Evolutionary conservation across 139 green algal species (phyloP).

Genomic region (Ostreobium quekettii): DNA sequence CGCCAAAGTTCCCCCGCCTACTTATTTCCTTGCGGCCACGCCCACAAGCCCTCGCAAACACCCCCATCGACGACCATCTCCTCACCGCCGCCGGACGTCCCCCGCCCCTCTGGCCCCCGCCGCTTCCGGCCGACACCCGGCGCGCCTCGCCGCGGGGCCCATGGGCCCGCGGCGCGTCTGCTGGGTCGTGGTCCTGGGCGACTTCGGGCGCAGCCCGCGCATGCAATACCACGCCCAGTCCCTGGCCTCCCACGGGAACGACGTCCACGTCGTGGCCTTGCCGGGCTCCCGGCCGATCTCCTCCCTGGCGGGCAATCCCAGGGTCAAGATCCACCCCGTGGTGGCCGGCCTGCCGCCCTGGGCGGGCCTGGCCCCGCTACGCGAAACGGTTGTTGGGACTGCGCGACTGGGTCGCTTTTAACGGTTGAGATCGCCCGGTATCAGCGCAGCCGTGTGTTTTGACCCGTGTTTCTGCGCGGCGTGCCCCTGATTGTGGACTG

Average conservation of each 20-base stretch:
- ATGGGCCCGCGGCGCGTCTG: constrained; percentile 10
- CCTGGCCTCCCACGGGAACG: constrained; percentile 39
- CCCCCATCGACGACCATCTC: no score
- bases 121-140: no score
- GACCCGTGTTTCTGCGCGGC: constrained; percentile 60
- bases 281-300: constrained; percentile 39
- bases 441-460: constrained; percentile 38
- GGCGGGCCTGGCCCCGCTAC: constrained; percentile 34
- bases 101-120: no score
- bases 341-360: constrained; percentile 9
- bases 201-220: constrained; percentile 86
- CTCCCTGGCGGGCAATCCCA: constrained; percentile 35
- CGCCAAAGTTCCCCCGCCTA: no score
- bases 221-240: constrained; percentile 93
- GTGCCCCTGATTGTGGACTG: constrained; percentile 83
- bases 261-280: constrained; percentile 58
- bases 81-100: no score
- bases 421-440: constrained; percentile 29
- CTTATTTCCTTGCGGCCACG: no score
- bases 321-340: constrained; percentile 35
- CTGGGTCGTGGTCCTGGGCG: constrained; percentile 91
- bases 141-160: no score
- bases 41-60: no score
- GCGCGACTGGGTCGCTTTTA: constrained; percentile 46
- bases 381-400: constrained; percentile 44